Percentiles rank a stretch among this genome's conserved stretches.
phyloP scores from a whole-genome alignment of 1,139 yeast genomes.

The Meyerozyma carpophila region DNA sequence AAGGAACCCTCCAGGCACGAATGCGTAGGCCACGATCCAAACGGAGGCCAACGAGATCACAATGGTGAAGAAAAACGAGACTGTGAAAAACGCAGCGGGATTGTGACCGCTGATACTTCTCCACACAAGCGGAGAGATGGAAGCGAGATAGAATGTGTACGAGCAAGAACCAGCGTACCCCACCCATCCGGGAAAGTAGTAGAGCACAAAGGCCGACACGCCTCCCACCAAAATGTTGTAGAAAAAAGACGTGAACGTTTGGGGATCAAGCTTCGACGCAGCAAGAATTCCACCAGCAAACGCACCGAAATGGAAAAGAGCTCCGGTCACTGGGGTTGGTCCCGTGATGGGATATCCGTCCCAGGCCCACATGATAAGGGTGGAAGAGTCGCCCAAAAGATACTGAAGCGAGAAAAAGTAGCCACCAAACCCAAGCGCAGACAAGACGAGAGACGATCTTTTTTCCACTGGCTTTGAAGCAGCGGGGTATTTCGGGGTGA shows the following conservation, averaged over 20 bases:
- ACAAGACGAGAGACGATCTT: constrained; percentile 30
- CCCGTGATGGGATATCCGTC: constrained; percentile 86
- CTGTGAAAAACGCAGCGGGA: constrained; percentile 53
- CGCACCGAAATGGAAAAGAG: constrained; percentile 58
- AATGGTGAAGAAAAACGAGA: constrained; percentile 53
- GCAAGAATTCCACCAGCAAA: constrained; percentile 51
- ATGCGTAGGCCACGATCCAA: constrained; percentile 97
- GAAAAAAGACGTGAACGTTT: constrained; percentile 17
- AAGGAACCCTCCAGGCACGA: constrained; percentile 89
- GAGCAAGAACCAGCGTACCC: constrained; percentile 76
- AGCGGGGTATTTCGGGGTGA: constrained; percentile 36
- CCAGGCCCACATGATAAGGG: constrained; percentile 89
- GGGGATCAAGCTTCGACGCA: constrained; percentile 20
- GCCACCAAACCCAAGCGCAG: constrained; percentile 74
- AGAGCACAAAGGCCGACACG: constrained; percentile 45
- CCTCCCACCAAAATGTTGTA: constrained; percentile 39
- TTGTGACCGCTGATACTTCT: constrained; percentile 52
- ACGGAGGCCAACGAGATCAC: constrained; percentile 73
- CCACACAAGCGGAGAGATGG: constrained; percentile 61
- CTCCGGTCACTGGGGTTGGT: constrained; percentile 88
- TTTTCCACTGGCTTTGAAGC: constrained; percentile 11
- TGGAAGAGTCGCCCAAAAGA: constrained; percentile 76
- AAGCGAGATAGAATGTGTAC: constrained; percentile 58
- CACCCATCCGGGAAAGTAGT: constrained; percentile 63
- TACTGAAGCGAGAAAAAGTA: constrained; percentile 69